A percentile compares a stretch with the other conserved stretches of the same genome.
Conservation (phyloP, 306 rosid species). For the Malus sieversii region DNA sequence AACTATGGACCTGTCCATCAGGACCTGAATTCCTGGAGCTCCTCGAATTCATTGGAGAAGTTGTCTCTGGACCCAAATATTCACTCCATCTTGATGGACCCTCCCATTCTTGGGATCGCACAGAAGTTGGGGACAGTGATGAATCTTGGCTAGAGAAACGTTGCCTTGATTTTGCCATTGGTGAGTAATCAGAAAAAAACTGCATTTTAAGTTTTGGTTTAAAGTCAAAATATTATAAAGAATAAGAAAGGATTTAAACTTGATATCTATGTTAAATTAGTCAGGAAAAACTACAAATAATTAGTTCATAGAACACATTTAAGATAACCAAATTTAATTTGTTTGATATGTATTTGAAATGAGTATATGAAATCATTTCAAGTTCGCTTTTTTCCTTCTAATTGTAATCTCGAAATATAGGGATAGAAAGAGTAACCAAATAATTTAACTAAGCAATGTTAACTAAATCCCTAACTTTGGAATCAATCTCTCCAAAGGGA, state of each 20-base stretch:
- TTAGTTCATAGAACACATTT: neutral
- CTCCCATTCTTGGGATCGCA: slow-evolving; percentile 73
- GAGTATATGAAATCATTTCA: neutral
- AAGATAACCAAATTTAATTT: neutral
- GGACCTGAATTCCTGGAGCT: slow-evolving; percentile 52
- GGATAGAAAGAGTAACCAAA: neutral
- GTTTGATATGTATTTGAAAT: neutral
- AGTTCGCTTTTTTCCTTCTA: neutral
- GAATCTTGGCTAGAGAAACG: slow-evolving; percentile 61
- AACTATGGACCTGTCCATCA: slow-evolving; percentile 61
- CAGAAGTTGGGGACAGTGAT: slow-evolving; percentile 64
- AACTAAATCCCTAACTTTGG: neutral
- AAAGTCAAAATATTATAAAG: neutral
- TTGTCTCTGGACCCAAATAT: slow-evolving; percentile 62
- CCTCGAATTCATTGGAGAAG: slow-evolving; percentile 57
- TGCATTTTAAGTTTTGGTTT: neutral
- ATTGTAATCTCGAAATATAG: neutral
- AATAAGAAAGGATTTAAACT: neutral
- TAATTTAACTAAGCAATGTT: neutral
- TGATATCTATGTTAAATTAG: neutral
- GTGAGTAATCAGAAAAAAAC: neutral
- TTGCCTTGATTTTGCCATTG: slow-evolving; percentile 66
- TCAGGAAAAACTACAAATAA: neutral
- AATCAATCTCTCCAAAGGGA: neutral
- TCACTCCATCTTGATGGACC: slow-evolving; percentile 94